Percentiles rank a stretch among this genome's conserved stretches.
phyloP scores from a whole-genome alignment of 2,329 filamentous ascomycete genomes.

The Periconia sp. region DNA sequence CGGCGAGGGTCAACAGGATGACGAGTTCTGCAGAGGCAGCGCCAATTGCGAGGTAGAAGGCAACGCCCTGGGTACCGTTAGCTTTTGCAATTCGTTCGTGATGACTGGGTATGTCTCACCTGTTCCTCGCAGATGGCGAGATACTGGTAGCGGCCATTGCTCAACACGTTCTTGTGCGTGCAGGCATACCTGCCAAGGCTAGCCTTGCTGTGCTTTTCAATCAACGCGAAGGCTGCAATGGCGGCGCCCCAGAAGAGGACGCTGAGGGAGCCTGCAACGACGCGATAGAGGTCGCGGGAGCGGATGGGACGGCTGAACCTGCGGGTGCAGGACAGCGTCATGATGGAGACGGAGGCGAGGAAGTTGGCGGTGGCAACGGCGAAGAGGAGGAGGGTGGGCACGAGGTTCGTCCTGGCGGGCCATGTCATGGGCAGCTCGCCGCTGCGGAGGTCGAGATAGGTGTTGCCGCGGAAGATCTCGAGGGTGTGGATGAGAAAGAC shows the following conservation, averaged over 20 bases:
- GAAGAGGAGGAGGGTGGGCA: slow-evolving; percentile 43
- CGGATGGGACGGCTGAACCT: slow-evolving; percentile 42
- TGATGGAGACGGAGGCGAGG: slow-evolving; percentile 39
- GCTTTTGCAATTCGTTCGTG: slow-evolving; percentile 3
- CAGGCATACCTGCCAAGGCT: slow-evolving; percentile 45
- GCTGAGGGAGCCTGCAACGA: slow-evolving; percentile 41
- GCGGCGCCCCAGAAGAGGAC: slow-evolving; percentile 42
- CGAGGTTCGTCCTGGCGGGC: slow-evolving; percentile 45
- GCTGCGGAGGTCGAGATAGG: slow-evolving; percentile 42
- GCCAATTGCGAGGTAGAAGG: slow-evolving; percentile 44
- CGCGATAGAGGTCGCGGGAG: slow-evolving; percentile 41
- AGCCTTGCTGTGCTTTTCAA: slow-evolving; percentile 44
- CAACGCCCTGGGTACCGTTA: slow-evolving; percentile 36
- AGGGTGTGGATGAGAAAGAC: slow-evolving; percentile 45
- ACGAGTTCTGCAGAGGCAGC: slow-evolving; percentile 38
- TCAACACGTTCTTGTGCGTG: slow-evolving; percentile 39
- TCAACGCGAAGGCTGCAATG: slow-evolving; percentile 38
- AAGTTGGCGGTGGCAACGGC: slow-evolving; percentile 41
- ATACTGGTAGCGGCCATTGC: slow-evolving; percentile 45
- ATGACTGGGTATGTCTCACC: slow-evolving; percentile 22
- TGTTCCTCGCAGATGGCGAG: slow-evolving; percentile 46
- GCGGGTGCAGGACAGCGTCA: slow-evolving; percentile 39
- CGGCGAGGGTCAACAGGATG: slow-evolving; percentile 39
- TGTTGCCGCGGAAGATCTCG: slow-evolving; percentile 41
- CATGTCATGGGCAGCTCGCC: slow-evolving; percentile 47